phyloP scores from a whole-genome alignment of 805 yeast species.

The Saccharomycopsis synnaedendra region DNA sequence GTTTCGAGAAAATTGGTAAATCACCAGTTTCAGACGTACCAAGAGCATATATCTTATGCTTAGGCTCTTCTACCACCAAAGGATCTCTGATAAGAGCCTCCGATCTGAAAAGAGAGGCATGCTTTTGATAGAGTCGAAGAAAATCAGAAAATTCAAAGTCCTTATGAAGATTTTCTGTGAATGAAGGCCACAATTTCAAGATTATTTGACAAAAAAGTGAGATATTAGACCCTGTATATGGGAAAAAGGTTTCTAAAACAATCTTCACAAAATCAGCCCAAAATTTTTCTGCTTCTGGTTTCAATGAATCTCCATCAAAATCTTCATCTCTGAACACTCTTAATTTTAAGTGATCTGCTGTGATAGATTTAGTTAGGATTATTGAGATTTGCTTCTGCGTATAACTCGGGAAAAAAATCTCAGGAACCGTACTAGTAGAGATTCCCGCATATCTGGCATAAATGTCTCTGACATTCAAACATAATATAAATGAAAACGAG shows the following conservation, averaged over 20 bases:
- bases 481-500: too few species aligned
- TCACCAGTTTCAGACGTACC: conserved; percentile 17
- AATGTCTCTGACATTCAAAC: too few species aligned
- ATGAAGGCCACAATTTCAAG: conserved; percentile 12
- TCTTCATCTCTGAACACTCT: conserved; percentile 16
- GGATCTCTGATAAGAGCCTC: conserved; percentile 3
- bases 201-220: conserved; percentile 18
- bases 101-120: conserved; percentile 4
- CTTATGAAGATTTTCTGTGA: conserved; percentile 1
- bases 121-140: conserved; percentile 4
- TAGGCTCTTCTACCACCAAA: not conserved
- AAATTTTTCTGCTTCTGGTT: conserved; percentile 18
- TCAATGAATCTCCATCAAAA: conserved; percentile 18
- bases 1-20: conserved; percentile 31
- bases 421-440: too few species aligned
- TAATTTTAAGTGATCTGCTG: too few species aligned
- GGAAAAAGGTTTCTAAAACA: conserved; percentile 29
- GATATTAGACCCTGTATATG: conserved; percentile 30
- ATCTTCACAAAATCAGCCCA: conserved; percentile 30
- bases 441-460: too few species aligned
- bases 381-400: too few species aligned
- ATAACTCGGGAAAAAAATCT: too few species aligned
- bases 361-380: too few species aligned
- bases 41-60: not conserved
- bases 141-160: conserved; percentile 2